Conservation (phyloP, 495 filamentous ascomycete genomes). For the Margaritispora aquatica region DNA sequence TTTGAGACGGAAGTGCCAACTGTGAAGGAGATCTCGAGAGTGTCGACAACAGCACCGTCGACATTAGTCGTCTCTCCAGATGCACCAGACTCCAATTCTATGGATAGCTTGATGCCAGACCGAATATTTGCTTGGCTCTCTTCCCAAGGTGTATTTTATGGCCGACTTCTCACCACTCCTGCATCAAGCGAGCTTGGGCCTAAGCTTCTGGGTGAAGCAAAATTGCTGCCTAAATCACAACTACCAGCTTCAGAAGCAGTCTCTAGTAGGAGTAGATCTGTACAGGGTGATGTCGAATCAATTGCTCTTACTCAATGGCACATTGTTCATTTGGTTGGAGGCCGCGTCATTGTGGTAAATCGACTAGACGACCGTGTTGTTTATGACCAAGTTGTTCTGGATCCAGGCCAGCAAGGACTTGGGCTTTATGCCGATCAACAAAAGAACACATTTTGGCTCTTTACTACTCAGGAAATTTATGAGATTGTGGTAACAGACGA, state of each 20-base stretch:
- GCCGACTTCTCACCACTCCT: constrained; percentile 54
- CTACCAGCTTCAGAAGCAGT: constrained; percentile 61
- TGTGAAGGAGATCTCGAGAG: constrained; percentile 57
- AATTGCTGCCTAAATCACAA: constrained; percentile 64
- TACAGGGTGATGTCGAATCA: constrained; percentile 66
- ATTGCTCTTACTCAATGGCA: constrained; percentile 91
- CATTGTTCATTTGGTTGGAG: constrained; percentile 76
- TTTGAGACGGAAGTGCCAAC: constrained; percentile 81
- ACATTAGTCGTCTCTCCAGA: constrained; percentile 72
- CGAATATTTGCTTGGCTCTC: constrained; percentile 87
- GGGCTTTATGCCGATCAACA: constrained; percentile 81
- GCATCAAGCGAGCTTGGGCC: constrained; percentile 51
- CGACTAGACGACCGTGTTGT: constrained; percentile 77
- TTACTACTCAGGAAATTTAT: constrained; percentile 82
- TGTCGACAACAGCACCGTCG: constrained; percentile 52
- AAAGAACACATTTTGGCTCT: constrained; percentile 96
- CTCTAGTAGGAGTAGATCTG: constrained; percentile 54
- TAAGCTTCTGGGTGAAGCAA: constrained; percentile 62
- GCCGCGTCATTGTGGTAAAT: constrained; percentile 75
- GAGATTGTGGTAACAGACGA: constrained; percentile 89
- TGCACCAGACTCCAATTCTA: constrained; percentile 36
- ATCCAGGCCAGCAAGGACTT: constrained; percentile 67
- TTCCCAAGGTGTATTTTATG: constrained; percentile 81
- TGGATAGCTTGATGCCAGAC: constrained; percentile 42
- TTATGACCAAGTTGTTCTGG: constrained; percentile 81